Percentiles rank a stretch among this genome's conserved stretches.
Conservation (phyloP, 2,329 filamentous ascomycete species). For the Phaeoacremonium minimum region DNA sequence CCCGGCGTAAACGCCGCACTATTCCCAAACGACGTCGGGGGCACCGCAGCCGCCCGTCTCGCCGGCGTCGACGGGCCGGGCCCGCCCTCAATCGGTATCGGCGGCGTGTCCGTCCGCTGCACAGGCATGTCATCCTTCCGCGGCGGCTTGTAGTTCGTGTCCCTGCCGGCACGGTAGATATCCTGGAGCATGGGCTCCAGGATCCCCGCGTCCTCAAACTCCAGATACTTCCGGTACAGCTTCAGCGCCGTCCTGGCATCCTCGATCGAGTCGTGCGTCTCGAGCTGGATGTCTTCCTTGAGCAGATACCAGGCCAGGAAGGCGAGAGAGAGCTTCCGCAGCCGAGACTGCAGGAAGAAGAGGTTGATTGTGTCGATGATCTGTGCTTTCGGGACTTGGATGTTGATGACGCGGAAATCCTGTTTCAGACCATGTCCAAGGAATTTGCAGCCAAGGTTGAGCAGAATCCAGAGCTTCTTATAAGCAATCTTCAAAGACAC, state of each 20-base stretch:
- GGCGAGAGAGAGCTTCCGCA: conserved; percentile 84
- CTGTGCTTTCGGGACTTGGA: conserved; percentile 85
- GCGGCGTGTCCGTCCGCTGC: conserved; percentile 50
- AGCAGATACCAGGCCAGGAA: conserved; percentile 90
- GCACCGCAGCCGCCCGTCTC: conserved; percentile 27
- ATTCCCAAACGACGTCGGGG: conserved; percentile 21
- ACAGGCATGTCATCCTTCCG: conserved; percentile 39
- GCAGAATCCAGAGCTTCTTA: conserved; percentile 95
- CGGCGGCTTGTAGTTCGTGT: conserved; percentile 47
- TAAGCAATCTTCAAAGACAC: conserved; percentile 88
- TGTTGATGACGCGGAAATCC: conserved; percentile 97
- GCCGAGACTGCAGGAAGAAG: conserved; percentile 76
- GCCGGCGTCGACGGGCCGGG: conserved; percentile 42
- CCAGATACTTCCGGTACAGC: conserved; percentile 83
- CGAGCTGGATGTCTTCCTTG: conserved; percentile 89
- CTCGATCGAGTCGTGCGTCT: conserved; percentile 92
- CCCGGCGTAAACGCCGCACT: conserved; percentile 40
- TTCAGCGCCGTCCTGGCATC: conserved; percentile 88
- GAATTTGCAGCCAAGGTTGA: conserved; percentile 92
- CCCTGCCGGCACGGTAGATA: conserved; percentile 60
- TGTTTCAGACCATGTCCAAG: conserved; percentile 90
- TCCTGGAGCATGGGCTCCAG: conserved; percentile 80
- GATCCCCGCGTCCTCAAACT: conserved; percentile 82
- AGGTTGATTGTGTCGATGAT: conserved; percentile 92
- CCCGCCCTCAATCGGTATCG: conserved; percentile 33